These are phyloP conservation scores for Tulasnella calospora DNA, from an alignment of 768 basidiomycete genomes.

Conservation along the genomic window DNA sequence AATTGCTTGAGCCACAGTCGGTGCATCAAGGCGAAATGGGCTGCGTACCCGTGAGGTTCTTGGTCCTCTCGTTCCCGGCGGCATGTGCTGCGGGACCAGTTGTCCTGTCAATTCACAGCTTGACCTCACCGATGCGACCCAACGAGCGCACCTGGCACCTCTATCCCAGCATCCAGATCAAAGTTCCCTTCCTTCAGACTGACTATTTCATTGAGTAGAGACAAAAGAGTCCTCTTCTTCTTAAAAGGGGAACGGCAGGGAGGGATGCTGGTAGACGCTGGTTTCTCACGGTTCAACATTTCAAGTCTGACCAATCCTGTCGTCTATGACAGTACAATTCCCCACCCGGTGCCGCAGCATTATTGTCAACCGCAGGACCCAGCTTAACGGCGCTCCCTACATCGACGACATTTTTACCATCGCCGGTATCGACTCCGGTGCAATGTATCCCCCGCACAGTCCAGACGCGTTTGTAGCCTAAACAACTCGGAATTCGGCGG, in stretches of 20 bases:
- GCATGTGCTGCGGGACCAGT: not conserved
- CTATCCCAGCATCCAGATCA: not conserved
- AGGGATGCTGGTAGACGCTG: too few species aligned
- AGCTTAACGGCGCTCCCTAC: too few species aligned
- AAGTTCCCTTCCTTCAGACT: slow-evolving; percentile 20
- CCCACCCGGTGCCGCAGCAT: too few species aligned
- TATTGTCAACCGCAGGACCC: too few species aligned
- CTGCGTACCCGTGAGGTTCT: slow-evolving; percentile 4
- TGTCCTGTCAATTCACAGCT: not conserved
- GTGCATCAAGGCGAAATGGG: not conserved
- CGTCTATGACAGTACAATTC: not conserved
- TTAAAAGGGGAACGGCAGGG: too few species aligned
- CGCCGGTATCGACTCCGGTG: too few species aligned
- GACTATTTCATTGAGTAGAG: slow-evolving; percentile 27
- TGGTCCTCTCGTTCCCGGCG: slow-evolving; percentile 4
- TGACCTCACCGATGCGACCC: not conserved
- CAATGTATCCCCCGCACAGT: too few species aligned
- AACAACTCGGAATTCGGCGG: slow-evolving; percentile 59
- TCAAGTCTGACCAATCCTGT: not conserved
- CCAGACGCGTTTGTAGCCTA: too few species aligned
- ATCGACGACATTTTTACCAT: too few species aligned
- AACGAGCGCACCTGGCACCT: not conserved
- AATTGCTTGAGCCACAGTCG: not conserved
- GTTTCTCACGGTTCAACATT: not conserved
- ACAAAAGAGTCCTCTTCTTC: slow-evolving; percentile 23